A percentile compares a stretch with the other conserved stretches of the same genome.
Evolutionary conservation across 345 rosid species (phyloP).

Genomic region (Moricandia moricandioides): DNA sequence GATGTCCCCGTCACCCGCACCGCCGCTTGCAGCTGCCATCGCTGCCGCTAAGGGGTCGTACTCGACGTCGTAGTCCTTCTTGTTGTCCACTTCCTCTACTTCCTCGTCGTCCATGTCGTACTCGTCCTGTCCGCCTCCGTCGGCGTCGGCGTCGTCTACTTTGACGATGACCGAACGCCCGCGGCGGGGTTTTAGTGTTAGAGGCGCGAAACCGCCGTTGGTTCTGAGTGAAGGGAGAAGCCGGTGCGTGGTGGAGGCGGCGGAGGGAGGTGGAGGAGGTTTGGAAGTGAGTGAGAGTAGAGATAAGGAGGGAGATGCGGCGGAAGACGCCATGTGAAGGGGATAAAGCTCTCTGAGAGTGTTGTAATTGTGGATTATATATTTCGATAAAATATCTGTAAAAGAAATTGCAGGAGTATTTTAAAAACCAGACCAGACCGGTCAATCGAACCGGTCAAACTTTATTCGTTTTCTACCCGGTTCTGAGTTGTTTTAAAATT

Average conservation of each 20-base stretch:
- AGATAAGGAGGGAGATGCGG: conserved; percentile 37
- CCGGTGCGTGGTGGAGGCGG: conserved; percentile 10
- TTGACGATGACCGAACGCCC: conserved; percentile 48
- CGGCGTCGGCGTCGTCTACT: conserved; percentile 74
- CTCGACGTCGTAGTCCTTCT: conserved; percentile 87
- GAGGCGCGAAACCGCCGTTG: conserved; percentile 25
- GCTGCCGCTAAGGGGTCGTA: conserved; percentile 62
- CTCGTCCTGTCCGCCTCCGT: conserved; percentile 61
- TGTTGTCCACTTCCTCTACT: conserved; percentile 81
- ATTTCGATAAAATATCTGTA: neutral
- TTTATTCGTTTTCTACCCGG: neutral
- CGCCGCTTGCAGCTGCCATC: conserved; percentile 23
- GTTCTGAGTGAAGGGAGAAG: conserved; percentile 20
- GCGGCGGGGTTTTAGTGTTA: conserved; percentile 24
- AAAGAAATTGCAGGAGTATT: neutral
- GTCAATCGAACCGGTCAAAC: neutral
- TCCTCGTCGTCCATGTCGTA: conserved; percentile 87
- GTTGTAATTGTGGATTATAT: conserved; percentile 23
- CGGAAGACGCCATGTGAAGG: conserved; percentile 34
- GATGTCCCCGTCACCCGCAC: conserved; percentile 53
- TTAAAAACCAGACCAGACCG: neutral
- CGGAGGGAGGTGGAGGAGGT: conserved; percentile 18
- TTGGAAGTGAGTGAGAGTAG: conserved; percentile 36
- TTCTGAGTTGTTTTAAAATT: neutral
- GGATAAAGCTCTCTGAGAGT: conserved; percentile 22